Conservation (phyloP, 192 early-diverging fungal species). For the Geosiphon pyriformis region DNA sequence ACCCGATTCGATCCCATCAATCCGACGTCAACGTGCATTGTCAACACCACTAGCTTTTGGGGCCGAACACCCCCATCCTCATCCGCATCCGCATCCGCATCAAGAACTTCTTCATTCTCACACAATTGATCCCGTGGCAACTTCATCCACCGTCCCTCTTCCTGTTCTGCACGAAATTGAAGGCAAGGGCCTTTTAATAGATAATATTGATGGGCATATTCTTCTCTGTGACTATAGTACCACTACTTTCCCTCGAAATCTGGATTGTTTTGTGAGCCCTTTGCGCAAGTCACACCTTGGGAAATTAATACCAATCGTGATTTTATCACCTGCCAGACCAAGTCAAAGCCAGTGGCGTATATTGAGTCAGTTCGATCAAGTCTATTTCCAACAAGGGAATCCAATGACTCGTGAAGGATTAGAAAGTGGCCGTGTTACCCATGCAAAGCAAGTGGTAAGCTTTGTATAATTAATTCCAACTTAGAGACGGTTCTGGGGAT, state of each 20-base stretch:
- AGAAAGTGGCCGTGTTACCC: constrained; percentile 13
- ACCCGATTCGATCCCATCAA: not conserved
- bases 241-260: constrained; percentile 20
- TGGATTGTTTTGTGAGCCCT: constrained; percentile 26
- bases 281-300: constrained; percentile 19
- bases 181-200: not conserved
- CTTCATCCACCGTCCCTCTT: not conserved
- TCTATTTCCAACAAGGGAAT: constrained; percentile 24
- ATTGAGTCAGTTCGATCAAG: constrained; percentile 22
- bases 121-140: not conserved
- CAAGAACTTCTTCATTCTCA: not conserved
- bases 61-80: constrained; percentile 1
- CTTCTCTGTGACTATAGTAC: constrained; percentile 20
- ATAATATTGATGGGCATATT: constrained; percentile 15
- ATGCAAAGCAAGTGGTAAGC: constrained; percentile 16
- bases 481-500: not conserved
- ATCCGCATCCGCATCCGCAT: not conserved
- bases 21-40: constrained; percentile 23
- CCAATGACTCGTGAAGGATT: constrained; percentile 26
- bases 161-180: not conserved
- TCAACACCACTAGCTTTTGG: constrained; percentile 11
- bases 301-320: constrained; percentile 17
- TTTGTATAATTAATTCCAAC: not conserved
- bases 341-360: constrained; percentile 18
- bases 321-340: constrained; percentile 19